phyloP scores from a whole-genome alignment of 2,329 filamentous ascomycete species.

The Stagonosporopsis chrysanthemi region DNA sequence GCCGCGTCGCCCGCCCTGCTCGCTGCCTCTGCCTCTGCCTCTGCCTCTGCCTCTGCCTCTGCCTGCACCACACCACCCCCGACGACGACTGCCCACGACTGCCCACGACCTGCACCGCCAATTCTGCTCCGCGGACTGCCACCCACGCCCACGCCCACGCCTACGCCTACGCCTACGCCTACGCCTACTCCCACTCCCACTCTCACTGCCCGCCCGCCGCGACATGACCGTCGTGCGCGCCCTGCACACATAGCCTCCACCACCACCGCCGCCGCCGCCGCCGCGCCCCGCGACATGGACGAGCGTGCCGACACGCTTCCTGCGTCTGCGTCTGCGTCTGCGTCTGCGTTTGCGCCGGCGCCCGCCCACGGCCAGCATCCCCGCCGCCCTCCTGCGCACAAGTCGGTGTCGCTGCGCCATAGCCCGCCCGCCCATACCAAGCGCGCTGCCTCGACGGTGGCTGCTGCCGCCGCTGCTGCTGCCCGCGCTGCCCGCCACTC shows the following conservation, averaged over 20 bases:
- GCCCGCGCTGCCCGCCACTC: conserved; percentile 7
- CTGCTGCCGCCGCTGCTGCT: not conserved
- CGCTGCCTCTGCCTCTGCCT: not conserved
- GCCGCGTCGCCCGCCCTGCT: not conserved
- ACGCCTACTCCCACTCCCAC: too few species aligned
- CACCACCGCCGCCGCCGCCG: not conserved
- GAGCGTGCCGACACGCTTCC: conserved; percentile 31
- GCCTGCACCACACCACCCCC: not conserved
- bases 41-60: not conserved
- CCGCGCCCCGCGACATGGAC: conserved; percentile 29
- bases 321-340: conserved; percentile 5
- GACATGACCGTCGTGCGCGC: conserved; percentile 9
- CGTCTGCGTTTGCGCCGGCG: too few species aligned
- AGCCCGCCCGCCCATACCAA: conserved; percentile 33
- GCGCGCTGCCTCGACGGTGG: not conserved
- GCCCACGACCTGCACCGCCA: not conserved
- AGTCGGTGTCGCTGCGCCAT: conserved; percentile 57
- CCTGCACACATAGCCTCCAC: conserved; percentile 19
- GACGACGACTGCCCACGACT: not conserved
- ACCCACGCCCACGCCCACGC: too few species aligned
- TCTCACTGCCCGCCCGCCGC: too few species aligned
- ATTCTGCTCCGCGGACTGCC: not conserved
- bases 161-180: too few species aligned
- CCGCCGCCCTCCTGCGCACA: conserved; percentile 54
- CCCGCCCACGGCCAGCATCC: conserved; percentile 37